These are phyloP conservation scores for Handroanthus guayacan DNA, from an alignment of 257 asterid species.

Conservation along the genomic window DNA sequence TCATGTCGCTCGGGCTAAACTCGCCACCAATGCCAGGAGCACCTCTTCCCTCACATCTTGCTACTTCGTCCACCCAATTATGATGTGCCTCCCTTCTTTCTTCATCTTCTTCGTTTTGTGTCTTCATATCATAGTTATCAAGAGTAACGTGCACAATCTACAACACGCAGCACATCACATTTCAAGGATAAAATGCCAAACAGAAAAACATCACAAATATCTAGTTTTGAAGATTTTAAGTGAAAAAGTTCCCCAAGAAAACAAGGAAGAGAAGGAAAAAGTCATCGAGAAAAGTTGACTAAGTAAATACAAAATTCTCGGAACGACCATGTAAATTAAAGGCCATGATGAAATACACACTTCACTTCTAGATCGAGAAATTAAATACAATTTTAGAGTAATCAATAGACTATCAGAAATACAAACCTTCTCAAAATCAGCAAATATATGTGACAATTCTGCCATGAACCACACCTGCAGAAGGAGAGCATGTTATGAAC, in stretches of 20 bases:
- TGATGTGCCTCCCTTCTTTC: constrained; percentile 80
- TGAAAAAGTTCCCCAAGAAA: background rate
- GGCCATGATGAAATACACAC: background rate
- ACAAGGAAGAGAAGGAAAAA: constrained; percentile 5
- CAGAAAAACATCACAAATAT: background rate
- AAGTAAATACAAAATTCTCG: background rate
- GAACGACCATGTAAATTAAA: background rate
- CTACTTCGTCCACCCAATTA: constrained; percentile 98
- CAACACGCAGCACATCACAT: constrained; percentile 27
- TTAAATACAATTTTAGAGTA: background rate
- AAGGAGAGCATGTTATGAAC: constrained; percentile 21
- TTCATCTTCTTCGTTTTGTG: constrained; percentile 63
- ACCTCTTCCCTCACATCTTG: constrained; percentile 90
- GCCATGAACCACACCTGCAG: constrained; percentile 96
- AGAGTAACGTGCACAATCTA: constrained; percentile 84
- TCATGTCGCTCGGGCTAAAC: constrained; percentile 64
- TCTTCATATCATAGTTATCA: constrained; percentile 73
- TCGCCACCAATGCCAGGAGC: constrained; percentile 63
- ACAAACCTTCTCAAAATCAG: constrained; percentile 82
- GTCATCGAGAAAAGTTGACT: no score
- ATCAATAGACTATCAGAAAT: constrained; percentile 23
- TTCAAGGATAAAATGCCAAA: constrained; percentile 12
- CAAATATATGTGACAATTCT: constrained; percentile 80
- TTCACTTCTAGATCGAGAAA: constrained; percentile 15
- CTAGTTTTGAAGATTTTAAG: background rate